Base-by-base conservation (phyloP, 306 rosid species). In the Fragaria vesca region DNA sequence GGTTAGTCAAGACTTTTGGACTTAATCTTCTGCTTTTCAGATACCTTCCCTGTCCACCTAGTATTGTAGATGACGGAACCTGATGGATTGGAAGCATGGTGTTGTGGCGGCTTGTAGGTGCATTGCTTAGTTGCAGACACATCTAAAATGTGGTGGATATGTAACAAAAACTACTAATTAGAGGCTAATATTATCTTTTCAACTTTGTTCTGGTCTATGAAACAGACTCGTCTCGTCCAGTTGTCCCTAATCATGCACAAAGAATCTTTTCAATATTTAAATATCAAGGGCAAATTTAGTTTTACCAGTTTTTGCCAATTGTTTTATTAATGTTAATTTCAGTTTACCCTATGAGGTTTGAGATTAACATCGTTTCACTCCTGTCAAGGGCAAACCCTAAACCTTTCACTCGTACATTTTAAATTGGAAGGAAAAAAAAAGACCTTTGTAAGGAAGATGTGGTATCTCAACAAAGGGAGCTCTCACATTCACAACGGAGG, bases 391-490 rank as follows among this genome's bases (percentile, higher is more conserved):
- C n/a, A n/a, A n/a, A n/a, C n/a, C n/a, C n/a, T n/a, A n/a, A n/a
- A n/a, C n/a, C n/a, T n/a, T n/a, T n/a, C n/a, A n/a, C n/a, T 24
- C 26, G 0, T 24, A 24, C 26, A 24, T 24, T 24, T 24, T 24
- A 24, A 24, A 24, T 24, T 24, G 26, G 26, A 24, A 24, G 26
- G 26, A 24, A 24, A 24, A 24, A 24, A 24, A 24, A 24, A 60
- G 66, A n/a, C 12, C 66, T 24, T 60, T 6, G 21, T 4, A 9
- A 63, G 45, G 16, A 62, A 63, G 9, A 30, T 16, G 21, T 1
- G 16, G 62, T 71, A 76, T 84, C 84, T 83, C 86, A 8, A 69
- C 3, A n/a, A 57, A 38, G 42, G 42, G 46, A 28, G 74, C 83
- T 9, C 48, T 83, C 24, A 83, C 2, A 66, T 83, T 78, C 36